Conservation (phyloP, 108 stramenopile genomes). For the Parietichytrium sp. region DNA sequence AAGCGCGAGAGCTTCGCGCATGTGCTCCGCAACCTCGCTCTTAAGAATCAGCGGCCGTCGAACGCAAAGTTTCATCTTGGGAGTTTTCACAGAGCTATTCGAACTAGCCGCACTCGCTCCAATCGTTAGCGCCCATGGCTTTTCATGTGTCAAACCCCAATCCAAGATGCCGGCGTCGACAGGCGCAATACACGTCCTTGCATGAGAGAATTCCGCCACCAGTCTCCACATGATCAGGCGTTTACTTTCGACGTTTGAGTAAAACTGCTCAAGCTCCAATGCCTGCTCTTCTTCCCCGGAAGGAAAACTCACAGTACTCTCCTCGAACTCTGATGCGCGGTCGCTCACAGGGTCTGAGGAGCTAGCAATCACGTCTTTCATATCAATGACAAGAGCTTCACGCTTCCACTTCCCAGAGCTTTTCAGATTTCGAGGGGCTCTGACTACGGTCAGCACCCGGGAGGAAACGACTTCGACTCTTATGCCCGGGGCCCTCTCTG, state of each 20-base stretch:
- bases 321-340: neutral
- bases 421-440: too few relatives aligned
- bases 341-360: neutral
- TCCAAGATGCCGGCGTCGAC: neutral
- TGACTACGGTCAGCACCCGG: neutral
- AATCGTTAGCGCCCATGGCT: neutral
- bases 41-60: neutral
- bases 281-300: too few relatives aligned
- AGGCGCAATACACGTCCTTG: neutral
- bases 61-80: neutral
- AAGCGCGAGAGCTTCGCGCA: neutral
- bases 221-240: neutral
- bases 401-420: neutral
- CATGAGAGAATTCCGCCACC: neutral
- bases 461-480: neutral
- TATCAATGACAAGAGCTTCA: neutral
- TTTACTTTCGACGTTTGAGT: neutral
- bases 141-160: neutral
- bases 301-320: too few relatives aligned
- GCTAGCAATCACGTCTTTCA: neutral
- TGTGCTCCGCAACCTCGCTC: neutral
- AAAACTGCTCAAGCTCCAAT: neutral
- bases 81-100: neutral
- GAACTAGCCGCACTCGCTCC: too few relatives aligned
- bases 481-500: too few relatives aligned